phyloP scores from a whole-genome alignment of 148 eudicot genomes.

The Euryodendron excelsum region DNA sequence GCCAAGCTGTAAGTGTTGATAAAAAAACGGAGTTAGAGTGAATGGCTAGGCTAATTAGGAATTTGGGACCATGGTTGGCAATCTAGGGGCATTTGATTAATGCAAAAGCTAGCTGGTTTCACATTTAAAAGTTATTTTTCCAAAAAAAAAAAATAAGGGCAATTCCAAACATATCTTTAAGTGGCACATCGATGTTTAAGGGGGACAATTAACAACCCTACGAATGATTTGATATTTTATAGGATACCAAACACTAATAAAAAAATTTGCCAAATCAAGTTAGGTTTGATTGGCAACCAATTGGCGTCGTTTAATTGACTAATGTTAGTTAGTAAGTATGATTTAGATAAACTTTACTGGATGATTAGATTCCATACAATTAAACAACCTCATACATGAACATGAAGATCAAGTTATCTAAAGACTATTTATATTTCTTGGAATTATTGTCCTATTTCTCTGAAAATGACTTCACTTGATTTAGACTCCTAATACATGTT shows the following conservation, averaged over 20 bases:
- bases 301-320: not conserved
- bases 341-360: not conserved
- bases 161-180: not conserved
- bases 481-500: not conserved
- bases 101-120: not conserved
- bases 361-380: conserved; percentile 5
- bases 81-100: not conserved
- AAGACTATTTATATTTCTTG: not conserved
- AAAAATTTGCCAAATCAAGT: not conserved
- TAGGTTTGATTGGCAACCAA: not conserved
- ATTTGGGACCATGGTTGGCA: conserved; percentile 3
- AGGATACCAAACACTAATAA: not conserved
- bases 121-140: not conserved
- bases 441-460: not conserved
- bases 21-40: not conserved
- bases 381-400: not conserved
- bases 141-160: not conserved
- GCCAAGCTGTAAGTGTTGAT: not conserved
- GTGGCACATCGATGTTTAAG: not conserved
- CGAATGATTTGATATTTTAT: not conserved
- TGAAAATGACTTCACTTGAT: not conserved
- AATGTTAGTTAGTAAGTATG: not conserved
- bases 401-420: not conserved
- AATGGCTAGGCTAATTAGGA: not conserved
- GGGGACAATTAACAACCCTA: not conserved